A percentile compares a stretch with the other conserved stretches of the same genome.
These are phyloP conservation scores for Trichoderma citrinoviride DNA, from an alignment of 2,329 filamentous ascomycete species.

Conservation along the genomic window DNA sequence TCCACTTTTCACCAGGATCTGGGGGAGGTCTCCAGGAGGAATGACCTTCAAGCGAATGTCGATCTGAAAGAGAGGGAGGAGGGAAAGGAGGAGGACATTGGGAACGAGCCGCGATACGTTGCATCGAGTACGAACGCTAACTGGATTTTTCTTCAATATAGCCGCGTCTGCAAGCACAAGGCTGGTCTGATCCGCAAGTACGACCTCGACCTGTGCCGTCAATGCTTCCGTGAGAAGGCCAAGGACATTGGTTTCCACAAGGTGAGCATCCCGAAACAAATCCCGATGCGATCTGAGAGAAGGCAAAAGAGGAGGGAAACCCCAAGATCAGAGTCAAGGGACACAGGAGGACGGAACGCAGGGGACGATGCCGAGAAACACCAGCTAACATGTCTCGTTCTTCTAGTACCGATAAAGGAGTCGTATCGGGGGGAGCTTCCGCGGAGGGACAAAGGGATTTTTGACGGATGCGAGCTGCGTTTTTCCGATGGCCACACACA, in stretches of 20 bases:
- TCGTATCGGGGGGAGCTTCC: constrained; percentile 17
- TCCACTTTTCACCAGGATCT: neutral
- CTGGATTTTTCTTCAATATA: constrained; percentile 34
- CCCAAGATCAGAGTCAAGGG: no score
- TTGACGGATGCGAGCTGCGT: constrained; percentile 27
- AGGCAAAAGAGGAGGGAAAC: neutral
- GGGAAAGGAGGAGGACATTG: neutral
- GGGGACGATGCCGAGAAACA: neutral
- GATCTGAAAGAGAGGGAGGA: neutral
- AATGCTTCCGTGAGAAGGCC: constrained; percentile 74
- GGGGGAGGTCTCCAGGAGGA: neutral
- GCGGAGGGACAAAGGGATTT: constrained; percentile 24
- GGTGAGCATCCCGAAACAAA: constrained; percentile 43
- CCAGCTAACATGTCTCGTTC: constrained; percentile 25
- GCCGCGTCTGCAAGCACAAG: constrained; percentile 79
- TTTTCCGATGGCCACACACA: constrained; percentile 35
- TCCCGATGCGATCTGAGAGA: neutral
- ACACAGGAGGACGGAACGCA: neutral
- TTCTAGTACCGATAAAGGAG: constrained; percentile 40
- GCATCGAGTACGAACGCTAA: constrained; percentile 29
- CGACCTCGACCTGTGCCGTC: constrained; percentile 84
- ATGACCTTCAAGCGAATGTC: neutral
- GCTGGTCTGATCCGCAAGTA: constrained; percentile 99
- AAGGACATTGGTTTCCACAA: constrained; percentile 72
- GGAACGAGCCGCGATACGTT: constrained; percentile 3